A percentile compares a stretch with the other conserved stretches of the same genome.
These are phyloP conservation scores for Pestalotiopsis sp. DNA, from an alignment of 2,329 filamentous ascomycete species.

Conservation along the genomic window DNA sequence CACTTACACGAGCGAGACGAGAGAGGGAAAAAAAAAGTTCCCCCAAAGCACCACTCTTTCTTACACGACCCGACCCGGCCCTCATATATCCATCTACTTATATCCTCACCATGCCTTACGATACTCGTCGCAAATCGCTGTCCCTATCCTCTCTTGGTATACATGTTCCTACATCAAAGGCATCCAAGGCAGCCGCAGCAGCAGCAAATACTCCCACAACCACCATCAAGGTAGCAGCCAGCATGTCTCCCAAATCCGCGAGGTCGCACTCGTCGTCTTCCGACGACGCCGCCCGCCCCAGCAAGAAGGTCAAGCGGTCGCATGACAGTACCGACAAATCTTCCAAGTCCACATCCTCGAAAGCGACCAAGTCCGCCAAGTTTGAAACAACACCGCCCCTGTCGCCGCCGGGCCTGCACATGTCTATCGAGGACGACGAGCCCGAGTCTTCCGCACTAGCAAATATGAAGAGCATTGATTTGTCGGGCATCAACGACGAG, in stretches of 20 bases:
- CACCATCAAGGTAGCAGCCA: constrained; percentile 22
- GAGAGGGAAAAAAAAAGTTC: not conserved
- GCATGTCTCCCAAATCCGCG: constrained; percentile 32
- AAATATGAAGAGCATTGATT: constrained; percentile 63
- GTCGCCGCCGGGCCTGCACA: constrained; percentile 58
- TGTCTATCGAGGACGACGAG: constrained; percentile 43
- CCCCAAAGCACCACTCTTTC: not conserved
- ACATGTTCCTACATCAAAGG: constrained; percentile 67
- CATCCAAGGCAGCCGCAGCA: constrained; percentile 48
- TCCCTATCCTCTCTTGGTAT: constrained; percentile 93
- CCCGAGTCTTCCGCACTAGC: constrained; percentile 32
- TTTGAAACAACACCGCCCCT: constrained; percentile 82
- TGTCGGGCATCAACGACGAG: constrained; percentile 87
- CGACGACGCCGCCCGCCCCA: constrained; percentile 40
- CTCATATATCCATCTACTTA: not conserved
- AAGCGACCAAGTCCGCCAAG: constrained; percentile 42
- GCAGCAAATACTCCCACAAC: constrained; percentile 17
- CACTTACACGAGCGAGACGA: not conserved
- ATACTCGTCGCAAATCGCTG: constrained; percentile 94
- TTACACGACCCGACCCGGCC: constrained; percentile 3
- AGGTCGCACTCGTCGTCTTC: constrained; percentile 30
- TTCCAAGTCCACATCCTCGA: constrained; percentile 30
- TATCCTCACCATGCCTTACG: constrained; percentile 76
- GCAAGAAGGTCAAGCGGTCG: constrained; percentile 78
- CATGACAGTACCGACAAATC: constrained; percentile 53